These are phyloP conservation scores for Sporobolomyces phaffii DNA, from an alignment of 768 basidiomycete genomes.

Conservation along the genomic window DNA sequence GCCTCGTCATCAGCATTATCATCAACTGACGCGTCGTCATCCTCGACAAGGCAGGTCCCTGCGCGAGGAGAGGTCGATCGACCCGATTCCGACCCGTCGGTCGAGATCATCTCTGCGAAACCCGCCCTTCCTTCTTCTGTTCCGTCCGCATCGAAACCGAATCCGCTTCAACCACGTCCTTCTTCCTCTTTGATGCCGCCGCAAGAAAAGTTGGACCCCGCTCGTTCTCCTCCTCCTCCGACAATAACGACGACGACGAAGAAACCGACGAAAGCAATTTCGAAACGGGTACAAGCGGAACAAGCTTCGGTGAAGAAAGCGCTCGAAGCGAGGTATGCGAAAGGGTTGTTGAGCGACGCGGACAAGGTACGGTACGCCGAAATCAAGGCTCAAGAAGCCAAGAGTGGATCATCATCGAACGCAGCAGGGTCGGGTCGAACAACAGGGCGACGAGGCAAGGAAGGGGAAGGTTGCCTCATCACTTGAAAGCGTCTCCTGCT, in stretches of 20 bases:
- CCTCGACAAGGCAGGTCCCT: no score
- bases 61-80: neutral
- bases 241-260: neutral
- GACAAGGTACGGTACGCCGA: conserved; percentile 40
- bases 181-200: neutral
- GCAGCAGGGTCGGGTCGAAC: no score
- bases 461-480: no score
- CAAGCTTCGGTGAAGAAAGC: conserved; percentile 26
- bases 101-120: conserved; percentile 15
- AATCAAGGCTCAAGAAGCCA: conserved; percentile 23
- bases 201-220: neutral
- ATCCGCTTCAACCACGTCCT: neutral
- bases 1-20: no score
- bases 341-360: conserved; percentile 38
- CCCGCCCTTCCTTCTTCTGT: neutral
- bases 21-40: no score
- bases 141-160: neutral
- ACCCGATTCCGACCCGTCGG: conserved; percentile 15
- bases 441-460: neutral
- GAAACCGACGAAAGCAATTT: neutral
- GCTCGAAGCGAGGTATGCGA: conserved; percentile 37
- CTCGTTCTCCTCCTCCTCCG: neutral
- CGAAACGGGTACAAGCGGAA: conserved; percentile 32
- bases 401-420: no score
- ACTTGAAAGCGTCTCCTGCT: no score